These are phyloP conservation scores for Coemansia sp. DNA, from an alignment of 192 early-diverging fungal species.

Conservation along the genomic window DNA sequence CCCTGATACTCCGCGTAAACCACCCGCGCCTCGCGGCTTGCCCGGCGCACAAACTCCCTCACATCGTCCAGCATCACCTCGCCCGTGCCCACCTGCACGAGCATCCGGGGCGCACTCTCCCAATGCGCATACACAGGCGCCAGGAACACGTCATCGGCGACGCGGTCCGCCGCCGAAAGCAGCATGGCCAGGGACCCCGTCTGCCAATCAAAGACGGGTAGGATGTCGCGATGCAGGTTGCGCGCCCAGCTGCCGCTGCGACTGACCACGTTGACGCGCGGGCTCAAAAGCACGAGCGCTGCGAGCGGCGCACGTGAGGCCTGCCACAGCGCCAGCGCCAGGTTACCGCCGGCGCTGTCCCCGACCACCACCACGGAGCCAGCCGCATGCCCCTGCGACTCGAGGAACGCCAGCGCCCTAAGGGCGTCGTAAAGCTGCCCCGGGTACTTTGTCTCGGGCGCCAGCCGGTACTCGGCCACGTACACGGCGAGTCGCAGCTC, in stretches of 20 bases:
- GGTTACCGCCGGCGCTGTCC: conserved; percentile 49
- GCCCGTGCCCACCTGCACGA: conserved; percentile 31
- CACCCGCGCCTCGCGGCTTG: background rate
- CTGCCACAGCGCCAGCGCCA: conserved; percentile 41
- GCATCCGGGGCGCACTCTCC: conserved; percentile 22
- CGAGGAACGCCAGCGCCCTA: conserved; percentile 68
- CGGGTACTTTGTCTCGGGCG: conserved; percentile 80
- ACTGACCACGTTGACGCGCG: conserved; percentile 36
- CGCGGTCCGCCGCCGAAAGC: conserved; percentile 3
- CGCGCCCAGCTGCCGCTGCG: conserved; percentile 17
- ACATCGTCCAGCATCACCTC: conserved; percentile 49
- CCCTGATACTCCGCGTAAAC: conserved; percentile 12
- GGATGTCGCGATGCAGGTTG: conserved; percentile 14
- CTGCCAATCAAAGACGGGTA: background rate
- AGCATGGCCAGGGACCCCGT: conserved; percentile 5
- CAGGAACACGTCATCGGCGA: conserved; percentile 26
- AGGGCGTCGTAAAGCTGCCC: conserved; percentile 77
- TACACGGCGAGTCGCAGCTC: conserved; percentile 24
- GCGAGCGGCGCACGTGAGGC: conserved; percentile 2
- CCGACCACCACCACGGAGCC: conserved; percentile 32
- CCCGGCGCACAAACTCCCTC: conserved; percentile 25
- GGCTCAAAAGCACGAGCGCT: conserved; percentile 26
- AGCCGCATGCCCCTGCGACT: conserved; percentile 7
- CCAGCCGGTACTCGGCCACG: conserved; percentile 75
- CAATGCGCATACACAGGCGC: conserved; percentile 29